Base-by-base conservation (phyloP, 1,284 basidiomycete species). In the Coniferiporia weirii region DNA sequence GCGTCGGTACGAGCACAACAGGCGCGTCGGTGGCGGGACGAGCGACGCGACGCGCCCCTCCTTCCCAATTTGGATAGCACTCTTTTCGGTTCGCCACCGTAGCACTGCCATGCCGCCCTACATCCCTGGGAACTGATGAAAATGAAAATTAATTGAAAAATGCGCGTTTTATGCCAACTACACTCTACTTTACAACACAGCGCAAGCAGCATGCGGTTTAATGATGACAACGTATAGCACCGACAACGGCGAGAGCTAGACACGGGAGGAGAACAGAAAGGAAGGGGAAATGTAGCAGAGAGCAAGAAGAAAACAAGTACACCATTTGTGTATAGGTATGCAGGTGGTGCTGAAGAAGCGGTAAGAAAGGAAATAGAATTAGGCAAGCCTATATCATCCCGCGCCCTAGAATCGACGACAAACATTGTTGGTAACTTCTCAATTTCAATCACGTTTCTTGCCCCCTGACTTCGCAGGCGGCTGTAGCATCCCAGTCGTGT, bases 361-460 rank as follows among this genome's bases (percentile, higher is more conserved):
- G 47, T 19, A 19, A 48, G 47, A 19, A 48, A 48, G 19, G 5
- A 19, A 19, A 19, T 4, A 19, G 19, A 20, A 48, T 12, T 32
- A 15, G 9, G 3, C 13, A 5, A 13, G 47, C 10, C 10, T 20
- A 32, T 48, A 48, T 10, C 10, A 48, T 2, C 47, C 27, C 17
- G 27, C 10, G 27, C 27, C 47, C 5, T 13, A 19, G 2, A 3
- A 20, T 48, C 47, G 2, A 12, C 47, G 19, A 19, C 10, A 48
- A 19, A 13, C 27, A 19, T 19, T 10, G 47, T 5, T 13, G 10
- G 47, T 19, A 5, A 19, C 12, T 10, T 19, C 47, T 19, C 10
- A 2, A 8, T 19, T 43, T 52, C 51, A 59, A 12, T 54, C 57
- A 6, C 51, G 51, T 40, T 59, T 59, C 51, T 59, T 59, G 12